Percentiles rank a stretch among this genome's conserved stretches.
These are phyloP conservation scores for Fusarium agapanthi DNA, from an alignment of 2,329 filamentous ascomycete species.

Conservation along the genomic window DNA sequence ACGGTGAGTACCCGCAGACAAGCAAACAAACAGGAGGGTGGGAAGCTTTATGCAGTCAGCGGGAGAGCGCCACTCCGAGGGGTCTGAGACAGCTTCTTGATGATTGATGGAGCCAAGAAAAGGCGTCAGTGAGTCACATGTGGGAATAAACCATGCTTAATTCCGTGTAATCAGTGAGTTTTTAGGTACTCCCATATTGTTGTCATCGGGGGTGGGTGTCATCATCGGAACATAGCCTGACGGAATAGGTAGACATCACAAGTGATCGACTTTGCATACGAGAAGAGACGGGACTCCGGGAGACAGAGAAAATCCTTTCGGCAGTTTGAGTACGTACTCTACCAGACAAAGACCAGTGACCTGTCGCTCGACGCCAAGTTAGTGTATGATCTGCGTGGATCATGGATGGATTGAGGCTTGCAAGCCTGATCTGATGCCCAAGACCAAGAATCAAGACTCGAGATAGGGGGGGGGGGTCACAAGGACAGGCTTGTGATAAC, in stretches of 20 bases:
- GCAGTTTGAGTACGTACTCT: slow-evolving; percentile 20
- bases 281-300: neutral
- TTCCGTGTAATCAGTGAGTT: neutral
- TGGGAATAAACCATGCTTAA: neutral
- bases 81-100: slow-evolving; percentile 2
- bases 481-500: slow-evolving; percentile 15
- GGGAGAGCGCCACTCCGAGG: slow-evolving; percentile 22
- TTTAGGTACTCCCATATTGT: neutral
- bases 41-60: slow-evolving; percentile 15
- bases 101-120: neutral
- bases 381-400: slow-evolving; percentile 3
- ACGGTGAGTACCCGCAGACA: slow-evolving; percentile 17
- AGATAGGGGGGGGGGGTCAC: neutral
- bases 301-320: neutral
- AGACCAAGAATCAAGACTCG: neutral
- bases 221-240: neutral
- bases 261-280: neutral
- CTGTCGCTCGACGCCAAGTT: neutral
- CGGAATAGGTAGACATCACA: neutral
- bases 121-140: slow-evolving; percentile 31
- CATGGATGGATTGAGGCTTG: neutral
- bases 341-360: too few relatives aligned
- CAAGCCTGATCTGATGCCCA: slow-evolving; percentile 10
- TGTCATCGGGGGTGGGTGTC: neutral
- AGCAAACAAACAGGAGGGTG: neutral